Evolutionary conservation across 495 filamentous ascomycete species (phyloP), one percentile per base, ranked within the genome.

Genomic region (Friedmanniomyces endolithicus): DNA sequence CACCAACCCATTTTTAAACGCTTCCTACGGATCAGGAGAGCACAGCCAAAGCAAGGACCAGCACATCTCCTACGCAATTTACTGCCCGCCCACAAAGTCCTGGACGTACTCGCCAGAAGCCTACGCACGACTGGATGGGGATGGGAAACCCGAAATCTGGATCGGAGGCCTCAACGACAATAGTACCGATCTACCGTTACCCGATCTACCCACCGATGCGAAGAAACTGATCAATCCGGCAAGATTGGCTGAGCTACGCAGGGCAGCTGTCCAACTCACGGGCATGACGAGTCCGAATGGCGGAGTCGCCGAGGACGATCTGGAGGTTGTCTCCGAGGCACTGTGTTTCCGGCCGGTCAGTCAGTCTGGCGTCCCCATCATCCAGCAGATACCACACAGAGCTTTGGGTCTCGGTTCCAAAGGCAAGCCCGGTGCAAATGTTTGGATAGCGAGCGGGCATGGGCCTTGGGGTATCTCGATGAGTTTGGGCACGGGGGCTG

Each of bases 381-480:
- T 47, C 24, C 44, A 47, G 17, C 44, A 47, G 3, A 47, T 47
- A 23, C 44, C 44, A 22, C 44, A 47, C 6, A 11, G 44, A 27
- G 44, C 17, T 2, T 25, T 47, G 44, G 44, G 44, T 16, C 19
- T 4, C 11, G 24, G 27, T 9, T 31, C 27, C 27, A 3, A 47
- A 4, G 44, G 44, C 2, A 25, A 20, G 9, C 3, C 44, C 12
- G 44, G 44, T 22, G 44, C 44, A 11, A 47, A 27, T 6, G 23
- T 47, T 1, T 47, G 44, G 19, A 27, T 47, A 11, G 44, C 44
- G 23, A 47, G 44, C 23, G 44, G 44, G 19, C 44, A 47, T 27
- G 44, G 44, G 7, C 44, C 44, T 2, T 47, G 44, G 44, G 44
- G 44, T 19, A 47, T 47, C 23, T 47, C 44, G 44, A 47, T 47